Percentiles rank a stretch among this genome's conserved stretches.
phyloP scores from a whole-genome alignment of 768 basidiomycete species.

The Scleroderma citrinum region DNA sequence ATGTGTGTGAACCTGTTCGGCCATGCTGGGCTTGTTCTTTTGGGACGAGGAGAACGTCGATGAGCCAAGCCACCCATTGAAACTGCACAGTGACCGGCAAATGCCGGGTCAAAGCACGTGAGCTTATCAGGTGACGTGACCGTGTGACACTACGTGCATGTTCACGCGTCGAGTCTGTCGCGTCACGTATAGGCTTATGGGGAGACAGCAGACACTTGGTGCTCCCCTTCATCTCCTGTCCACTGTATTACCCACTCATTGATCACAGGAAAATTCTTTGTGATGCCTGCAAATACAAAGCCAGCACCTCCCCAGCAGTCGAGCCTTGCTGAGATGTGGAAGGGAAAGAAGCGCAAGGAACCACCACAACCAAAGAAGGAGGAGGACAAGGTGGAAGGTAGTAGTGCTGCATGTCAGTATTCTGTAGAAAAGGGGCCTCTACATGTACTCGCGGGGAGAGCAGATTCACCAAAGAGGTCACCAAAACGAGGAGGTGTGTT shows the following conservation, averaged over 20 bases:
- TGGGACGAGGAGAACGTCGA: constrained; percentile 9
- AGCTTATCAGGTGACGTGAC: neutral
- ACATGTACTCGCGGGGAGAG: constrained; percentile 19
- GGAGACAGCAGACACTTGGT: constrained; percentile 73
- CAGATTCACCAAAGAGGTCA: constrained; percentile 30
- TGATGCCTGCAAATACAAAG: constrained; percentile 66
- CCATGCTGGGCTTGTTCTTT: constrained; percentile 37
- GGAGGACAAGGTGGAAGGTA: constrained; percentile 11
- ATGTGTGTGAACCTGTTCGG: constrained; percentile 48
- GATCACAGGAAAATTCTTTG: constrained; percentile 62
- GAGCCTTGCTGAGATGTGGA: constrained; percentile 75
- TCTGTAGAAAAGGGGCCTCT: neutral
- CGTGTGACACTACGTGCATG: constrained; percentile 11
- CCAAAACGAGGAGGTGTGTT: constrained; percentile 13
- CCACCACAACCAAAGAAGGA: constrained; percentile 19
- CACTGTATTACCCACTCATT: neutral
- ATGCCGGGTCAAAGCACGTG: constrained; percentile 18
- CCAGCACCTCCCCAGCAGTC: constrained; percentile 68
- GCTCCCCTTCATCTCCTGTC: constrained; percentile 1
- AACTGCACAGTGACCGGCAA: constrained; percentile 39
- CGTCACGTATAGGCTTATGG: constrained; percentile 37
- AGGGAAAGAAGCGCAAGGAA: constrained; percentile 37
- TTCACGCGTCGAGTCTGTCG: constrained; percentile 17
- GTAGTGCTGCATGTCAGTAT: constrained; percentile 9
- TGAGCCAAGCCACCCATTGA: constrained; percentile 30